Base-by-base conservation (phyloP, 1,284 basidiomycete genomes). In the Heterobasidion occidentale region DNA sequence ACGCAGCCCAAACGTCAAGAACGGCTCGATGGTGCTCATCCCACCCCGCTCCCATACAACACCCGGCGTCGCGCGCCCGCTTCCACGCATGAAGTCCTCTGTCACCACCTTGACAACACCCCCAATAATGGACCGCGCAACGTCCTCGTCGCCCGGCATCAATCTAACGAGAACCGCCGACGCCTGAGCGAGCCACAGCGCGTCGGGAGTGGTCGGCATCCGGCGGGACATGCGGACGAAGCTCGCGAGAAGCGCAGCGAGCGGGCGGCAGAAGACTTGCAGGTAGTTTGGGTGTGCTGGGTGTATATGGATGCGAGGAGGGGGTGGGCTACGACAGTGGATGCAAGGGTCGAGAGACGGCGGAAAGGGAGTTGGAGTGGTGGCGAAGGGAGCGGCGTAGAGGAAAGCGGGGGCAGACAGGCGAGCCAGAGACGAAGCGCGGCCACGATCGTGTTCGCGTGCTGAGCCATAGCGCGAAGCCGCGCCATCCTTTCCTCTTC, bases 111-210 rank as follows among this genome's bases (percentile, higher is more conserved):
- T 61, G n/a, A 71, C 56, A 20, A 84, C 56, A 15, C 74, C 70
- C 11, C 71, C 65, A 11, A 80, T 59, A 11, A 79, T 63, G 9
- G 68, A 63, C 9, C 70, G 62, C 0, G 76, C 81, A 48, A 66
- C 64, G 2, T 78, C 77, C 63, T 90, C 89, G 61, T 90, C 86
- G 17, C 88, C 87, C 0, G 85, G 85, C 17, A 83, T 70, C 20
- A 86, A 69, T 15, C 78, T 71, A 14, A 72, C 61, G 0, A 88
- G 60, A 36, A 87, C 76, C 1, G 78, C 69, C 34, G 85, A 75
- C 0, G 82, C 79, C 58, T 88, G 84, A 0, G 81, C 79, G 46
- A 86, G 70, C 87, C 86, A 90, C 7, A 84, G 64, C 54, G 79
- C 77, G 17, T 75, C 70, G 2, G 77, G 70, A 15, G 76, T 77